Evolutionary conservation across 2,329 filamentous ascomycete species (phyloP).

Genomic region (Capronia americana): DNA sequence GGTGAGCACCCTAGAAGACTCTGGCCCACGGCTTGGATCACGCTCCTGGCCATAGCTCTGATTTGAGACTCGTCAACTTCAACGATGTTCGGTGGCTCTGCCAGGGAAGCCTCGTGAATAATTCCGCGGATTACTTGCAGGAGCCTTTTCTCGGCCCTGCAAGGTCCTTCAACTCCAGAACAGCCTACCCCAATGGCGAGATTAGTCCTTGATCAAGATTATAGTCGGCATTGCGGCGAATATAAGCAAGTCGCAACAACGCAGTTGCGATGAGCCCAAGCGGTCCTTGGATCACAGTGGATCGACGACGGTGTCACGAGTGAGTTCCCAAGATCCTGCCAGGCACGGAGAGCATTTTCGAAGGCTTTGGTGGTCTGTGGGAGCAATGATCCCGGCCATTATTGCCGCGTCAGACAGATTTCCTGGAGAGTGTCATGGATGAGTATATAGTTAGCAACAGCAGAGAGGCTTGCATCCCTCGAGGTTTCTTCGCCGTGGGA

Average conservation of each 20-base stretch:
- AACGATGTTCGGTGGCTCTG: not conserved
- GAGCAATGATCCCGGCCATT: not conserved
- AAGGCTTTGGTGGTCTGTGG: conserved; percentile 6
- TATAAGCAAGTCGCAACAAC: conserved; percentile 39
- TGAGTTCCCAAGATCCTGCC: conserved; percentile 39
- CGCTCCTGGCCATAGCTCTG: conserved; percentile 31
- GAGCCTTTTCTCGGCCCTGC: conserved; percentile 18
- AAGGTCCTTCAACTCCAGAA: conserved; percentile 4
- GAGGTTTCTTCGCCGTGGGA: conserved; percentile 1
- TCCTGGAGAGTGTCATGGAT: conserved; percentile 27
- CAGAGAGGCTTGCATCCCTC: conserved; percentile 4
- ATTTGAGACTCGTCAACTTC: conserved; percentile 27
- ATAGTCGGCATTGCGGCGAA: conserved; percentile 35
- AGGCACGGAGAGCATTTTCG: conserved; percentile 32
- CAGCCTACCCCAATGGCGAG: conserved; percentile 4
- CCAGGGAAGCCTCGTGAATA: conserved; percentile 30
- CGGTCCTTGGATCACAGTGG: conserved; percentile 37
- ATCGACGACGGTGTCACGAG: conserved; percentile 36
- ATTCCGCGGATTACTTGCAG: conserved; percentile 37
- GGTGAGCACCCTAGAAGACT: conserved; percentile 35
- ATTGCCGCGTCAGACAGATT: not conserved
- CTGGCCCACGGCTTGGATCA: conserved; percentile 39
- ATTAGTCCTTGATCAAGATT: conserved; percentile 27
- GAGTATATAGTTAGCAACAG: conserved; percentile 24
- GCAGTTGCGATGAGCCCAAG: conserved; percentile 39